These are phyloP conservation scores for Solanum lignicaule DNA, from an alignment of 257 asterid species.

Conservation along the genomic window DNA sequence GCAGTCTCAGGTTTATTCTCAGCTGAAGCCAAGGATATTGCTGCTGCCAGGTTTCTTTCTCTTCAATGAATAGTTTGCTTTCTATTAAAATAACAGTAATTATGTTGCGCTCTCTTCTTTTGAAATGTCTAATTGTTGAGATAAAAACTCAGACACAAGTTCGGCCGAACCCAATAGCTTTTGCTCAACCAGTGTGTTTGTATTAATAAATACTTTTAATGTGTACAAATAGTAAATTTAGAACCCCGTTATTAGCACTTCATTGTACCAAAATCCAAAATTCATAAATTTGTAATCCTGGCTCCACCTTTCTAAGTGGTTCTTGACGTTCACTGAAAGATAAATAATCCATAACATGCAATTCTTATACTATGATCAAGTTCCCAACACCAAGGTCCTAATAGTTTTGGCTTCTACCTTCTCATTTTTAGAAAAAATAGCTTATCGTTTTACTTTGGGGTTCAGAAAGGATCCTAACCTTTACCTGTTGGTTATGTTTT, in stretches of 20 bases:
- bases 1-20: conserved; percentile 65
- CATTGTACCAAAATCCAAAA: background rate
- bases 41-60: conserved; percentile 53
- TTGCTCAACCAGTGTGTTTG: background rate
- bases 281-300: background rate
- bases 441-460: background rate
- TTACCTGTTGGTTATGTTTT: background rate
- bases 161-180: background rate
- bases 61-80: conserved; percentile 4
- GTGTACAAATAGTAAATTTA: background rate
- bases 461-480: background rate
- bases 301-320: background rate
- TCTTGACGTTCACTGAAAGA: background rate
- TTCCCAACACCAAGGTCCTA: background rate
- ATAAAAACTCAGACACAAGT: background rate
- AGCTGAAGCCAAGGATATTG: conserved; percentile 78
- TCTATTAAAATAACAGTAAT: background rate
- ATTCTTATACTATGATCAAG: background rate
- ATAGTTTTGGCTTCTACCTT: background rate
- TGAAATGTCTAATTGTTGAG: background rate
- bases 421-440: background rate
- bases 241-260: background rate
- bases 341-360: background rate
- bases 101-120: background rate
- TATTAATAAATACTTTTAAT: background rate